These are phyloP conservation scores for Penicillium lagena DNA, from an alignment of 495 filamentous ascomycete genomes.

Conservation along the genomic window DNA sequence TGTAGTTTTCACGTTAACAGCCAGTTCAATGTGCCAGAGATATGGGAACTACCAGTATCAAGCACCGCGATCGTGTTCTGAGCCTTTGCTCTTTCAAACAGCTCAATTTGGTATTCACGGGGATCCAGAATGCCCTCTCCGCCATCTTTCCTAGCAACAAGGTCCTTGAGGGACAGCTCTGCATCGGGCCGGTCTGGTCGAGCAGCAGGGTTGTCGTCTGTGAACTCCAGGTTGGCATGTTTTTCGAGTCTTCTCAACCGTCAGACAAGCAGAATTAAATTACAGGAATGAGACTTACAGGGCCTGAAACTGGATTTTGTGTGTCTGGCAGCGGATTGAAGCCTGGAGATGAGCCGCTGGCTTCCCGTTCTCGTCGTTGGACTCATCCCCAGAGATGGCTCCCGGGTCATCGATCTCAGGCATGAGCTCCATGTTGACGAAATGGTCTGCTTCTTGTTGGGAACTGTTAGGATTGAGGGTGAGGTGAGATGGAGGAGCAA, in stretches of 20 bases:
- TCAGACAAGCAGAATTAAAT: too few relatives aligned
- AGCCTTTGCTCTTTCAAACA: slow-evolving; percentile 82
- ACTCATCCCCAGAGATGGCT: slow-evolving; percentile 16
- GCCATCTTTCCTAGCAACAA: slow-evolving; percentile 37
- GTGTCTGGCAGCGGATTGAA: slow-evolving; percentile 40
- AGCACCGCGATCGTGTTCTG: slow-evolving; percentile 92
- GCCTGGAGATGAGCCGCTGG: slow-evolving; percentile 21
- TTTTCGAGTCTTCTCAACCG: too few relatives aligned
- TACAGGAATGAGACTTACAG: slow-evolving; percentile 29
- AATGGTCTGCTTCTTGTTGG: too few relatives aligned
- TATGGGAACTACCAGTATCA: slow-evolving; percentile 64
- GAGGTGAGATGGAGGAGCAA: too few relatives aligned
- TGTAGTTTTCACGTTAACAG: background rate
- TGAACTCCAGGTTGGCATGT: too few relatives aligned
- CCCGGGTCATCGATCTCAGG: too few relatives aligned
- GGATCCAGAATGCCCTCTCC: slow-evolving; percentile 54
- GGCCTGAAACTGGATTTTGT: slow-evolving; percentile 48
- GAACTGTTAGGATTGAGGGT: too few relatives aligned
- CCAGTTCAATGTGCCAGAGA: background rate
- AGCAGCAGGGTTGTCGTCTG: too few relatives aligned
- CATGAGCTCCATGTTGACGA: too few relatives aligned
- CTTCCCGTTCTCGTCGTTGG: slow-evolving; percentile 26
- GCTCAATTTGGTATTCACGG: slow-evolving; percentile 85
- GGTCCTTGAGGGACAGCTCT: slow-evolving; percentile 32
- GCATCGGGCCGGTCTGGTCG: slow-evolving; percentile 7